These are phyloP conservation scores for Tetrapisispora taiwanensis DNA, from an alignment of 805 yeast genomes.

Conservation along the genomic window DNA sequence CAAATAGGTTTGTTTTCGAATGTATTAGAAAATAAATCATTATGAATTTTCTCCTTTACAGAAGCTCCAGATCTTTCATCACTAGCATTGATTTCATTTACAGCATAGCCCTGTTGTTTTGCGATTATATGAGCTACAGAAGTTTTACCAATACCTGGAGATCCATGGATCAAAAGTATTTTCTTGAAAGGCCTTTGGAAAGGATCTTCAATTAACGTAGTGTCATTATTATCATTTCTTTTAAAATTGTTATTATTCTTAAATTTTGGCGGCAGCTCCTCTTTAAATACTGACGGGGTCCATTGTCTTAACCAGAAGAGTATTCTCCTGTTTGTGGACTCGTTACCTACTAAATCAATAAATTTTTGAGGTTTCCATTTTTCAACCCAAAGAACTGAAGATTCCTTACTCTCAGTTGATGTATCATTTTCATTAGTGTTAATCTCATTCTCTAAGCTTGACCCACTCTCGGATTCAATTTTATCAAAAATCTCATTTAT, in stretches of 20 bases:
- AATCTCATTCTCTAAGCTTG: neutral
- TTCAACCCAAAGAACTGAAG: slow-evolving; percentile 40
- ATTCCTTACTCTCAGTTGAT: slow-evolving; percentile 1
- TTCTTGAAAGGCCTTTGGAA: slow-evolving; percentile 50
- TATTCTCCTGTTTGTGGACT: slow-evolving; percentile 47
- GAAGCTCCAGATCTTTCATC: slow-evolving; percentile 58
- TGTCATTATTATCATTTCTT: slow-evolving; percentile 6
- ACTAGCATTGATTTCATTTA: slow-evolving; percentile 79
- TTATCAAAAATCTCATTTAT: slow-evolving; percentile 30
- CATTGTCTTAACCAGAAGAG: slow-evolving; percentile 59
- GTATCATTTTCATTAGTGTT: neutral
- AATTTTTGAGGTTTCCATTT: slow-evolving; percentile 59
- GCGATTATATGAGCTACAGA: slow-evolving; percentile 80
- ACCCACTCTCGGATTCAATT: slow-evolving; percentile 17
- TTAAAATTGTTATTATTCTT: slow-evolving; percentile 4
- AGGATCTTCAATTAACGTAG: slow-evolving; percentile 5
- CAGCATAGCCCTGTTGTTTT: slow-evolving; percentile 66
- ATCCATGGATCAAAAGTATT: slow-evolving; percentile 73
- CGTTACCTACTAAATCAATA: slow-evolving; percentile 61
- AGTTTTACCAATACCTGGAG: slow-evolving; percentile 91
- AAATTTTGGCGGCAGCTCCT: slow-evolving; percentile 26
- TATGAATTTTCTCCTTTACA: slow-evolving; percentile 45
- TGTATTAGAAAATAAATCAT: slow-evolving; percentile 55
- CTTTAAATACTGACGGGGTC: slow-evolving; percentile 49
- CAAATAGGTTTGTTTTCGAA: slow-evolving; percentile 70